Base-by-base conservation (phyloP, 345 rosid species). In the Jatropha curcas region DNA sequence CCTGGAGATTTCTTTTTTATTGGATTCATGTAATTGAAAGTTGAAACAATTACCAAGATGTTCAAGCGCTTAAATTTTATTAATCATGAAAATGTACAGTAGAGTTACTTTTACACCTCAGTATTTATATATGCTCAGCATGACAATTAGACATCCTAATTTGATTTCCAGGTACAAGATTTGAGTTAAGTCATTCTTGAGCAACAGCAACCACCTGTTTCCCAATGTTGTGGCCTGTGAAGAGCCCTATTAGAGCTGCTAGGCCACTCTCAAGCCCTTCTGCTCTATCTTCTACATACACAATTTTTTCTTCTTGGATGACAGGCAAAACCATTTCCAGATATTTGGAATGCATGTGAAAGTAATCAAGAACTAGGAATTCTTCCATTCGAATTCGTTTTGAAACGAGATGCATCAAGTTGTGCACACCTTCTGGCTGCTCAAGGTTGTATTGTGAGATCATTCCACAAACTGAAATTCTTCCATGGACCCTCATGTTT, bases 261-360 rank as follows among this genome's bases (percentile, higher is more conserved):
- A 75, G 71, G 7, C 31, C 71, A 19, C 19, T 65, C 61, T 76
- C 80, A 3, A 64, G 51, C 50, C 79, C 75, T 65, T 76, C 67
- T 3, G 71, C 71, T 17, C 10, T 50, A 53, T 76, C 75, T 16
- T 71, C 71, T 3, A 58, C 45, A 14, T 71, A 48, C 5, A 58
- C n/a, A 20, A 76, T 45, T 34, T 65, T 71, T 4, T 71, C 67
- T 37, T 48, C 66, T 46, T 34, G 71, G 25, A 71, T 64, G 25
- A 13, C 5, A 35, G 75, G 74, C n/a, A 65, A 7, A 19, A 76
- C 65, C 60, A 71, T 57, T 28, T 76, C 67, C 48, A 70, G 39
- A 34, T 24, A 71, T n/a, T 76, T 64, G 0, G 74, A 57, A 22
- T 76, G 57, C 22, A 59, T 22, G 48, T 48, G 68, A 11, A 14